These are phyloP conservation scores for Pythium phragmitis DNA, from an alignment of 352 stramenopile genomes.

Conservation along the genomic window DNA sequence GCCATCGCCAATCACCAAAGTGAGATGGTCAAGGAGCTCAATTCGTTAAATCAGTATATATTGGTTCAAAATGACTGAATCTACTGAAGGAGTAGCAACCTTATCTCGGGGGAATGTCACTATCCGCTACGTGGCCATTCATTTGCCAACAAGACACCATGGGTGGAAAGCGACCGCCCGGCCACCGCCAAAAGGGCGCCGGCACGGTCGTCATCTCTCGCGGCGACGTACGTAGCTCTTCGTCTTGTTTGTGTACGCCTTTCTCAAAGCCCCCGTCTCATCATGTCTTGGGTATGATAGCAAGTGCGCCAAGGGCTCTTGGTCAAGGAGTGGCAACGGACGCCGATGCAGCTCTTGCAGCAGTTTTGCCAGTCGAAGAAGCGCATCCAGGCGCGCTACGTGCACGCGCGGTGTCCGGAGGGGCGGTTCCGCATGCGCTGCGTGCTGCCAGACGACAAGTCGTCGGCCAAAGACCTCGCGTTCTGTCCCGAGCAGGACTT, in stretches of 20 bases:
- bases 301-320: conserved; percentile 77
- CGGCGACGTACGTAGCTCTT: conserved; percentile 49
- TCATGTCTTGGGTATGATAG: conserved; percentile 17
- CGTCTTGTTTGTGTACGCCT: not conserved
- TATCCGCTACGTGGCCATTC: not conserved
- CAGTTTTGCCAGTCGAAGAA: conserved; percentile 95
- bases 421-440: conserved; percentile 55
- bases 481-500: conserved; percentile 90
- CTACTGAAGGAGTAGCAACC: not conserved
- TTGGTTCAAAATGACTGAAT: not conserved
- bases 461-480: conserved; percentile 91
- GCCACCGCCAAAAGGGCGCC: conserved; percentile 86
- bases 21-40: not conserved
- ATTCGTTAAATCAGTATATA: conserved; percentile 8
- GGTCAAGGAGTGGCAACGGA: conserved; percentile 93
- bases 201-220: conserved; percentile 84
- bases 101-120: conserved; percentile 15
- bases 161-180: conserved; percentile 30
- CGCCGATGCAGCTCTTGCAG: conserved; percentile 92
- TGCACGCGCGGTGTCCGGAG: conserved; percentile 42
- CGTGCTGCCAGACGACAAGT: conserved; percentile 93
- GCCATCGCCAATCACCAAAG: not conserved
- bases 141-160: conserved; percentile 2
- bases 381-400: conserved; percentile 72
- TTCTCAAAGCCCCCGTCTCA: not conserved